phyloP scores from a whole-genome alignment of 768 basidiomycete genomes.

The Tylopilus sp. region DNA sequence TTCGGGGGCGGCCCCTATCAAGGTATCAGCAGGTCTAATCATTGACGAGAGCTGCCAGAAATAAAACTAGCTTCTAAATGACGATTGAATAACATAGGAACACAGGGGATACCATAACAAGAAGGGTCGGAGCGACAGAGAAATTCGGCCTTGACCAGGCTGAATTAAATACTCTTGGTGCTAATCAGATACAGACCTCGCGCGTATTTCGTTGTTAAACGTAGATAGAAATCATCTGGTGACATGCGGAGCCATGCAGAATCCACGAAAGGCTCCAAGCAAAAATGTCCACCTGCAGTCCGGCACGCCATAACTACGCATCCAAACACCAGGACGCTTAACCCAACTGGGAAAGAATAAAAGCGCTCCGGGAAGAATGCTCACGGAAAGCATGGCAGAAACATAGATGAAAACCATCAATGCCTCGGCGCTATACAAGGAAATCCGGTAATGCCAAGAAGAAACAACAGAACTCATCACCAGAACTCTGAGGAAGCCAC shows the following conservation, averaged over 20 bases:
- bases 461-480: neutral
- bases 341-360: neutral
- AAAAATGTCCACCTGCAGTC: no score
- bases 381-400: neutral
- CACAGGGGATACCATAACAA: neutral
- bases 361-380: neutral
- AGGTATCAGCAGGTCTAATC: conserved; percentile 7
- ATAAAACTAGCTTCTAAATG: neutral
- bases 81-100: neutral
- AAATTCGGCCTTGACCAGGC: neutral
- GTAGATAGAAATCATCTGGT: no score
- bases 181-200: no score
- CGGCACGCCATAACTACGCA: no score
- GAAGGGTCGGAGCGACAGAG: neutral
- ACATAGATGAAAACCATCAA: neutral
- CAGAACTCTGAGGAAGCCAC: neutral
- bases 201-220: no score
- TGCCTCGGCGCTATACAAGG: neutral
- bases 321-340: no score
- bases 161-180: no score
- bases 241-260: no score
- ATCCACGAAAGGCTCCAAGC: no score
- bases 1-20: conserved; percentile 1
- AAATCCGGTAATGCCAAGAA: neutral
- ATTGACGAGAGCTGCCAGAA: neutral